These are phyloP conservation scores for Phytophthora gonapodyides DNA, from an alignment of 352 stramenopile genomes.

Conservation along the genomic window DNA sequence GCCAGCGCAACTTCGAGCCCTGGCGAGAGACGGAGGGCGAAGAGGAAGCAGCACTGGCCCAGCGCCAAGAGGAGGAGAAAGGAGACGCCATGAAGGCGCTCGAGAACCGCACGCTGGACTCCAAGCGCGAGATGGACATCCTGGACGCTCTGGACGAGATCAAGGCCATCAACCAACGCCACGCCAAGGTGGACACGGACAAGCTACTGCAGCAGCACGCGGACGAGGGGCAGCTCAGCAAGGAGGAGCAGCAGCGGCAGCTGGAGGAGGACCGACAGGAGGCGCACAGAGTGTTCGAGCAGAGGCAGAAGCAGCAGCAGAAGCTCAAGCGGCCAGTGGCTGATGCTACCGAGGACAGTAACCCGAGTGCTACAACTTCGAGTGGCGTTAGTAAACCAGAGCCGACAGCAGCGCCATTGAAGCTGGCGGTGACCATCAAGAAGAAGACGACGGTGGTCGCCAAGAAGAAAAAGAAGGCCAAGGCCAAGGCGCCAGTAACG, in stretches of 20 bases:
- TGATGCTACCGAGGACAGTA: constrained; percentile 18
- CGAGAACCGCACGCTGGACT: constrained; percentile 98
- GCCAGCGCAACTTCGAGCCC: constrained; percentile 97
- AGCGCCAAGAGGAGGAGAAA: constrained; percentile 93
- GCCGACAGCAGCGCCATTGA: constrained; percentile 23
- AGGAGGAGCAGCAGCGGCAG: constrained; percentile 53
- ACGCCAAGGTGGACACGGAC: constrained; percentile 92
- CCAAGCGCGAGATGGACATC: constrained; percentile 99
- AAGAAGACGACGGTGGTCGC: constrained; percentile 32
- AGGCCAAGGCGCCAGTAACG: constrained; percentile 44
- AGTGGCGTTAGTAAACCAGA: constrained; percentile 10
- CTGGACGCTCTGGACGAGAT: constrained; percentile 99
- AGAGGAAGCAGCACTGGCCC: constrained; percentile 66
- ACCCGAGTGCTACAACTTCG: not conserved
- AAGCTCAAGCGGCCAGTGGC: constrained; percentile 33
- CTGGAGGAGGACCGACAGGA: constrained; percentile 54
- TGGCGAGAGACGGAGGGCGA: constrained; percentile 92
- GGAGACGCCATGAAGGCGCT: constrained; percentile 97
- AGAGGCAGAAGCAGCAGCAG: constrained; percentile 43
- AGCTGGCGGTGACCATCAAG: constrained; percentile 42
- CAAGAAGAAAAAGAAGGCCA: constrained; percentile 41
- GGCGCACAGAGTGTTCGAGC: constrained; percentile 59
- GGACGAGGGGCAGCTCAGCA: constrained; percentile 34
- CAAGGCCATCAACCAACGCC: constrained; percentile 96
- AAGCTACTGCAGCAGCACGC: constrained; percentile 66